Base-by-base conservation (phyloP, 169 alveolate genomes). In the Sarcocystis neurona region DNA sequence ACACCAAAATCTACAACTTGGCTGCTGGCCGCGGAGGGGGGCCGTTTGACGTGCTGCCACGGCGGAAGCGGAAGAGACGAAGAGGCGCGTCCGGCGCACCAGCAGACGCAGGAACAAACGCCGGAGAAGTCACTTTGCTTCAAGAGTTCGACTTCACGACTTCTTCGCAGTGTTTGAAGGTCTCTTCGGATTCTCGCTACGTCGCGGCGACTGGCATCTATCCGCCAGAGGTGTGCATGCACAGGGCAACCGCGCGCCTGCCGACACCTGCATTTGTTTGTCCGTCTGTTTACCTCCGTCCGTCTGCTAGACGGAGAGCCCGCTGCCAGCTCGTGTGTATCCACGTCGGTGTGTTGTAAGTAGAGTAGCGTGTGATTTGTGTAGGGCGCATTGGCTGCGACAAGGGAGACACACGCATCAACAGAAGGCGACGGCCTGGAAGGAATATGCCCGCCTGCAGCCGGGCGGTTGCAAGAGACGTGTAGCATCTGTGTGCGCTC, bases 171-270 rank as follows among this genome's bases (percentile, higher is more conserved):
- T 89, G 96, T 91, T 93, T 97, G n/a, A 87, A 94, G 80, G 94
- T 96, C 47, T 93, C 97, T 46, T 89, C 94, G 60, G 98, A 97
- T 93, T 92, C 93, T 43, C 86, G 96, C 63, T 96, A 93, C 91
- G 86, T 97, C 32, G 95, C 97, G 18, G 97, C 98, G 32, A 91
- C 95, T 50, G 97, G 98, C 58, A 88, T 92, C 12, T 94, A 97
- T 90, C 98, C 98, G 12, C 98, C 99, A 30, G 95, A 96, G 86
- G 89, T 97, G 34, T 94, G 97, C 91, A n/a, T 53, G 66, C 66
- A 53, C 66, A 15, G 30, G 23, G 12, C 66, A 53, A 53, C 66
- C 30, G 94, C 96, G 75, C 96, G 93, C 80, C 98, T 74, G n/a
- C 70, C n/a, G 70, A 58, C 70, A n/a, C 70, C n/a, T 58, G 34